A percentile compares a stretch with the other conserved stretches of the same genome.
These are phyloP conservation scores for Eucalyptus rudis DNA, from an alignment of 345 rosid species.

Conservation along the genomic window DNA sequence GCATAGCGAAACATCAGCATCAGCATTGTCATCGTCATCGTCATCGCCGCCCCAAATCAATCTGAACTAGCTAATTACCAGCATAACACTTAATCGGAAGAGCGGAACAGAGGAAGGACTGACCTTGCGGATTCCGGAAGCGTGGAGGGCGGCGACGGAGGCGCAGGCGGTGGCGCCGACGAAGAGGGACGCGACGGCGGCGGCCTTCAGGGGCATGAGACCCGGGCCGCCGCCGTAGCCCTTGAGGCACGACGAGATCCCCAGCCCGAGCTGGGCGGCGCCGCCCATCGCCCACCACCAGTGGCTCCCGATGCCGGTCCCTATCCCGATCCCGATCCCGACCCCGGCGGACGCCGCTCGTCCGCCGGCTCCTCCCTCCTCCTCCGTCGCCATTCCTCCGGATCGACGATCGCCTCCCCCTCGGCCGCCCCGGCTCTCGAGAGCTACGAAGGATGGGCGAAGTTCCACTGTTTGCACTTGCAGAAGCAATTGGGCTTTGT, in stretches of 20 bases:
- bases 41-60: background rate
- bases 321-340: background rate
- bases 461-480: background rate
- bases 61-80: background rate
- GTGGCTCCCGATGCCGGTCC: background rate
- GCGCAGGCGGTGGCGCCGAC: slow-evolving; percentile 41
- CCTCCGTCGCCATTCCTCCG: background rate
- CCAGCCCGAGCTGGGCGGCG: slow-evolving; percentile 30
- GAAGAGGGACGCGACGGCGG: slow-evolving; percentile 47
- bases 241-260: slow-evolving; percentile 21
- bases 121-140: slow-evolving; percentile 44
- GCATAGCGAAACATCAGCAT: too few relatives aligned
- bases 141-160: slow-evolving; percentile 29
- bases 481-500: background rate
- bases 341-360: background rate
- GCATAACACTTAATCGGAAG: background rate
- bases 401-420: background rate
- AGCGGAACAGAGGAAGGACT: background rate
- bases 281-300: slow-evolving; percentile 37
- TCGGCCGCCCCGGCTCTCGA: background rate
- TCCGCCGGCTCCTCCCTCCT: background rate
- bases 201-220: slow-evolving; percentile 51
- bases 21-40: background rate
- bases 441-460: background rate
- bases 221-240: slow-evolving; percentile 47